phyloP scores from a whole-genome alignment of 352 stramenopile species.

The Phytopythium montanum region DNA sequence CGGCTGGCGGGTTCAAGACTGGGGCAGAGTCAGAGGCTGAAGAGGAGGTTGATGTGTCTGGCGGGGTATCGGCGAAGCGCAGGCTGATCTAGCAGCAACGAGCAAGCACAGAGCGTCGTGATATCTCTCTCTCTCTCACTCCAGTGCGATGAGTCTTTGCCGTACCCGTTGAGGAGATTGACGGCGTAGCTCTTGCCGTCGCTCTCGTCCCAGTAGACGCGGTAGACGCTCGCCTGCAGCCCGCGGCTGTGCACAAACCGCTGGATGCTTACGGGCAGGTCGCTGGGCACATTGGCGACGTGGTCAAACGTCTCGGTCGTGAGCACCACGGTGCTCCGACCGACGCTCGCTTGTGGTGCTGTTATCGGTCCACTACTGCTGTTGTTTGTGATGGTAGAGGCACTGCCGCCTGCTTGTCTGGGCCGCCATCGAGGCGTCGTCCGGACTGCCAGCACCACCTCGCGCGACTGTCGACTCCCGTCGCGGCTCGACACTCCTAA shows the following conservation, averaged over 20 bases:
- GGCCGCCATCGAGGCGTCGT: slow-evolving; percentile 41
- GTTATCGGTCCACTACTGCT: slow-evolving; percentile 11
- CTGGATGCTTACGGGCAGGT: slow-evolving; percentile 62
- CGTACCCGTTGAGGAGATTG: slow-evolving; percentile 74
- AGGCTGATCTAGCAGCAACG: slow-evolving; percentile 29
- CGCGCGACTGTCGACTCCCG: neutral
- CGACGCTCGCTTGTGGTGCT: neutral
- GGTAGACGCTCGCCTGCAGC: slow-evolving; percentile 64
- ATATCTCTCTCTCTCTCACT: neutral
- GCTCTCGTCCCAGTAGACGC: slow-evolving; percentile 50
- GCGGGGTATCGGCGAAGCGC: slow-evolving; percentile 20
- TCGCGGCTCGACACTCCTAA: neutral
- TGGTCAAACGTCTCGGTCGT: slow-evolving; percentile 52
- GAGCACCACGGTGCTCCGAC: slow-evolving; percentile 58
- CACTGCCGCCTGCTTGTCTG: neutral
- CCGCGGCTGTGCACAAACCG: slow-evolving; percentile 71
- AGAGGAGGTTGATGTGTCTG: slow-evolving; percentile 5
- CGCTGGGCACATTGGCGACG: slow-evolving; percentile 46
- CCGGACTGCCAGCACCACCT: slow-evolving; percentile 53
- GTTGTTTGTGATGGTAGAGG: neutral
- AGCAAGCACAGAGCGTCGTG: neutral
- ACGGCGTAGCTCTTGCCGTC: slow-evolving; percentile 61
- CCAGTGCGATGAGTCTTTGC: neutral
- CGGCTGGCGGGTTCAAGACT: slow-evolving; percentile 8
- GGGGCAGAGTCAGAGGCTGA: slow-evolving; percentile 1